Percentiles rank a stretch among this genome's conserved stretches.
These are phyloP conservation scores for Euphorbia pulcherrima DNA, from an alignment of 345 rosid genomes.

Conservation along the genomic window DNA sequence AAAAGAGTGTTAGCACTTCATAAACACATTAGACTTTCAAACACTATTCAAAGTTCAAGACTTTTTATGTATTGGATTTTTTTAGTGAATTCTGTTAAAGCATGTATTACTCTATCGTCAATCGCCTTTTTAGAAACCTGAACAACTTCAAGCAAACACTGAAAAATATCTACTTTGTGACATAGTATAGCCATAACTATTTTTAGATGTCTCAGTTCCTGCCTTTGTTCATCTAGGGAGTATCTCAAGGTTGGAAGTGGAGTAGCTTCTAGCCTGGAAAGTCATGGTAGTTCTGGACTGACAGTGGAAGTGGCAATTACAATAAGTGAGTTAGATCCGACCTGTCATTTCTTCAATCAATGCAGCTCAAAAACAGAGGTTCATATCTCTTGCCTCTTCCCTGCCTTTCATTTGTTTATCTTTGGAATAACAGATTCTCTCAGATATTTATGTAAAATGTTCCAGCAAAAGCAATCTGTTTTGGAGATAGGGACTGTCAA, in stretches of 20 bases:
- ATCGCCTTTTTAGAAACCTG: background rate
- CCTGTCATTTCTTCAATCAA: constrained; percentile 40
- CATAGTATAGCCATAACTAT: background rate
- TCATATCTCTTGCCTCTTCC: constrained; percentile 4
- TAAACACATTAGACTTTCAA: background rate
- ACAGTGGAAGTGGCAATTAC: constrained; percentile 63
- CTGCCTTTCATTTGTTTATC: background rate
- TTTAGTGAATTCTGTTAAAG: background rate
- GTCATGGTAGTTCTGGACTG: constrained; percentile 43
- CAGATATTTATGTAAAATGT: background rate
- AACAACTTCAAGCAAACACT: background rate
- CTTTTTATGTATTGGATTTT: background rate
- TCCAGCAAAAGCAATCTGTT: background rate
- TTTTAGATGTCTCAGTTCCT: constrained; percentile 13
- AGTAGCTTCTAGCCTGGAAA: constrained; percentile 42
- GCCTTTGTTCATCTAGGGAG: constrained; percentile 42
- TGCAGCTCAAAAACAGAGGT: constrained; percentile 66
- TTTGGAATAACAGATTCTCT: background rate
- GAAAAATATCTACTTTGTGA: constrained; percentile 8
- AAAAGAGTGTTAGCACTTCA: background rate
- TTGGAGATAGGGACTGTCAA: background rate
- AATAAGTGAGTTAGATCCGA: constrained; percentile 51
- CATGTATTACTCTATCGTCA: background rate
- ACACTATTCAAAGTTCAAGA: constrained; percentile 1
- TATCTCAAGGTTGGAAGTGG: constrained; percentile 71